phyloP scores from a whole-genome alignment of 1,284 basidiomycete genomes.

The Pseudozyma tsukubaensis region DNA sequence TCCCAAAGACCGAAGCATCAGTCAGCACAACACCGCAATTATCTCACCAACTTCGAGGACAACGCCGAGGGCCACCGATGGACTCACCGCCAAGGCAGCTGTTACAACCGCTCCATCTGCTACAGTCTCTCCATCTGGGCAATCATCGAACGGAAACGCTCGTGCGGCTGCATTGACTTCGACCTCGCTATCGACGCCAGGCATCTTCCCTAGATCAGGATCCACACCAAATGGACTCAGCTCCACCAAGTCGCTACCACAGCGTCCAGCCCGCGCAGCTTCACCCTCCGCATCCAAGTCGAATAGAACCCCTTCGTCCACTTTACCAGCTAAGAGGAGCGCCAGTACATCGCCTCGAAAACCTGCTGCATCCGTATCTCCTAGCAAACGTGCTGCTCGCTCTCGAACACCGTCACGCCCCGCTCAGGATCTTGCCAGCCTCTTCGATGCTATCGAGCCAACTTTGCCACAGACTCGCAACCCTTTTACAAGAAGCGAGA shows the following conservation, averaged over 20 bases:
- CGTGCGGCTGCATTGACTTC: slow-evolving; percentile 10
- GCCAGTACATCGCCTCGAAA: slow-evolving; percentile 42
- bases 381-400: slow-evolving; percentile 28
- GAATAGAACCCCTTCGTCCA: slow-evolving; percentile 5
- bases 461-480: slow-evolving; percentile 21
- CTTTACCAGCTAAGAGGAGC: slow-evolving; percentile 24
- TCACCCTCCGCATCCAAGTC: slow-evolving; percentile 27
- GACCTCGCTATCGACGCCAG: slow-evolving; percentile 13
- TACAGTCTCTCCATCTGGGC: slow-evolving; percentile 6
- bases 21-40: neutral
- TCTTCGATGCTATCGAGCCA: slow-evolving; percentile 43
- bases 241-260: slow-evolving; percentile 27
- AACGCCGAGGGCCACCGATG: neutral
- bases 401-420: slow-evolving; percentile 40
- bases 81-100: neutral
- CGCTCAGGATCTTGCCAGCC: slow-evolving; percentile 38
- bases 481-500: slow-evolving; percentile 43
- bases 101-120: neutral
- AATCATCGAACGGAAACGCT: neutral
- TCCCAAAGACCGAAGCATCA: neutral
- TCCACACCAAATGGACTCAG: slow-evolving; percentile 6
- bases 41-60: slow-evolving; percentile 5
- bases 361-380: slow-evolving; percentile 12
- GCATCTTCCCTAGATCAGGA: slow-evolving; percentile 14
- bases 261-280: slow-evolving; percentile 25